Evolutionary conservation across 257 asterid genomes (phyloP).

Genomic region (Solanum bulbocastanum): DNA sequence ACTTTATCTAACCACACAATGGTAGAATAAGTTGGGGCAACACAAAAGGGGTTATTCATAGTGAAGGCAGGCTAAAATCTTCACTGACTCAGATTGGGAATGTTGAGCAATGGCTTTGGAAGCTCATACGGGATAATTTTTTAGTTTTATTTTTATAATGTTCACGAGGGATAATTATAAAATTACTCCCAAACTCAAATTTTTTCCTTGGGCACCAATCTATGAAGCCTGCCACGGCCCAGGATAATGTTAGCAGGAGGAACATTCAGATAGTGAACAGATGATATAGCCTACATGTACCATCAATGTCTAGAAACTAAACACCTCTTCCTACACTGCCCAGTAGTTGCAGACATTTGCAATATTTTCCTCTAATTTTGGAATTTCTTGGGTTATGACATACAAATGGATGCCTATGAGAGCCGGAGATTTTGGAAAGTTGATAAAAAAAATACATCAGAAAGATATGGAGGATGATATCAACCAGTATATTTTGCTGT

Average conservation of each 20-base stretch:
- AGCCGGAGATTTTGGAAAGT: neutral
- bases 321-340: neutral
- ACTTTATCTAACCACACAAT: neutral
- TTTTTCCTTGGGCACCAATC: neutral
- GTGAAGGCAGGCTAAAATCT: neutral
- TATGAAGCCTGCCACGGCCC: neutral
- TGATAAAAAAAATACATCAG: neutral
- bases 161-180: neutral
- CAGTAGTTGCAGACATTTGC: neutral
- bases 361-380: neutral
- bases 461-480: neutral
- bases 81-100: neutral
- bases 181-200: neutral
- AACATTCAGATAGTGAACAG: neutral
- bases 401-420: neutral
- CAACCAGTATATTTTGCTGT: neutral
- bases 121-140: neutral
- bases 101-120: neutral
- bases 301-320: neutral
- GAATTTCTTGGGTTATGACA: neutral
- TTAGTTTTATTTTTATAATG: neutral
- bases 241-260: neutral
- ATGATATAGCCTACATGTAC: neutral
- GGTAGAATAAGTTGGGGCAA: neutral
- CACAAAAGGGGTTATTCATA: neutral